These are phyloP conservation scores for Scedosporium apiospermum DNA, from an alignment of 2,329 filamentous ascomycete genomes.

Conservation along the genomic window DNA sequence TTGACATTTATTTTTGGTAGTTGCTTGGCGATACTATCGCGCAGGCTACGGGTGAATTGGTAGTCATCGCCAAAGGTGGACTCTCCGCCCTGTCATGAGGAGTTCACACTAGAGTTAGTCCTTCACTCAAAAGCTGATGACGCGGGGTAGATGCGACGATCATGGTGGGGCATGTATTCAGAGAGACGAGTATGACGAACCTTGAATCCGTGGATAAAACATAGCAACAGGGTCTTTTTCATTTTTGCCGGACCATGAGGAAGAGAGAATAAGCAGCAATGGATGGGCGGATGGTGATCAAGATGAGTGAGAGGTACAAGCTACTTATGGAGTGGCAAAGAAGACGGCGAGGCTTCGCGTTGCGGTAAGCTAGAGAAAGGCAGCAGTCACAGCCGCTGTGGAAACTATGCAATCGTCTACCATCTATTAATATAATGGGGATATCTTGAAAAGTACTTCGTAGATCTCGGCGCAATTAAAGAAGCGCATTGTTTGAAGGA, in stretches of 20 bases:
- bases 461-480: too few species aligned
- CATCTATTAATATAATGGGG: too few species aligned
- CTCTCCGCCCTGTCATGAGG: slow-evolving; percentile 53
- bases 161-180: not conserved
- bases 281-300: not conserved
- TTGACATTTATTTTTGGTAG: slow-evolving; percentile 61
- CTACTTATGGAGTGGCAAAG: not conserved
- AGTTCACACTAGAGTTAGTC: not conserved
- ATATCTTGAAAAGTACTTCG: too few species aligned
- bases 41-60: slow-evolving; percentile 63
- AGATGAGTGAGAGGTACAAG: not conserved
- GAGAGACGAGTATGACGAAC: slow-evolving; percentile 24
- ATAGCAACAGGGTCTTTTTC: slow-evolving; percentile 72
- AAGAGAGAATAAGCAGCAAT: not conserved
- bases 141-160: not conserved
- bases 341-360: not conserved
- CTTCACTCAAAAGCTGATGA: not conserved
- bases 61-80: slow-evolving; percentile 61
- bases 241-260: slow-evolving; percentile 24
- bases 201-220: slow-evolving; percentile 88
- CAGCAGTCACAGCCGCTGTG: not conserved
- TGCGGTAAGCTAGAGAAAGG: not conserved
- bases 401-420: too few species aligned
- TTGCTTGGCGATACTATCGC: slow-evolving; percentile 50
- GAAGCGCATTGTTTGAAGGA: too few species aligned